Evolutionary conservation across 2,329 filamentous ascomycete genomes (phyloP).

Genomic region (Daldinia eschscholtzii): DNA sequence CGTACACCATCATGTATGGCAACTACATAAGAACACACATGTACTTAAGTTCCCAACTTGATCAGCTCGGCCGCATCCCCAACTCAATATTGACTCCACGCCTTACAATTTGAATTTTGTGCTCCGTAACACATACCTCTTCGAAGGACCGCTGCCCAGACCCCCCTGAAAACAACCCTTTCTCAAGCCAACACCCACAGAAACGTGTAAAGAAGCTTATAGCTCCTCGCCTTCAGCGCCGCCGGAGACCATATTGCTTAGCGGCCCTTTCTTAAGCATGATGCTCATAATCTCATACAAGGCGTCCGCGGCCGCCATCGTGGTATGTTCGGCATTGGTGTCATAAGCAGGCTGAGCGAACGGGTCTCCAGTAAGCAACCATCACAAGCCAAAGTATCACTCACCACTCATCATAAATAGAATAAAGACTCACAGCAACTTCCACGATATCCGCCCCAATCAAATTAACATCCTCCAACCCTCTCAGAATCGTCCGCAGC

Average conservation of each 20-base stretch:
- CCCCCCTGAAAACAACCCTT: neutral
- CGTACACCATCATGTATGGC: neutral
- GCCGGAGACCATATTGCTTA: conserved; percentile 55
- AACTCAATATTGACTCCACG: neutral
- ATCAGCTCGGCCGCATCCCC: neutral
- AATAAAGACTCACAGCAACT: conserved; percentile 64
- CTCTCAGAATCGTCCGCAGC: conserved; percentile 77
- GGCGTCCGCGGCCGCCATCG: conserved; percentile 70
- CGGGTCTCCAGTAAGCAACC: neutral
- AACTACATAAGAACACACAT: neutral
- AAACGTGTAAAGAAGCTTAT: conserved; percentile 23
- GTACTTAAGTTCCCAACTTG: neutral
- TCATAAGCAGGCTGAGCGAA: conserved; percentile 66
- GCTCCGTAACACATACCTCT: neutral
- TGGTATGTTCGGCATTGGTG: conserved; percentile 72
- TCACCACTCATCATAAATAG: no score
- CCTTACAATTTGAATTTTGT: neutral
- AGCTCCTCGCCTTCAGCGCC: conserved; percentile 35
- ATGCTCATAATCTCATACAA: conserved; percentile 79
- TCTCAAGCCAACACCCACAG: neutral
- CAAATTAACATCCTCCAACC: conserved; percentile 76
- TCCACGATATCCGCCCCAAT: conserved; percentile 80
- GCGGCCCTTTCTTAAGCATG: conserved; percentile 78
- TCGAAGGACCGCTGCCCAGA: neutral
- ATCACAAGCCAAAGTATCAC: neutral